phyloP scores from a whole-genome alignment of 306 rosid species.

The Herpetospermum pedunculosum region DNA sequence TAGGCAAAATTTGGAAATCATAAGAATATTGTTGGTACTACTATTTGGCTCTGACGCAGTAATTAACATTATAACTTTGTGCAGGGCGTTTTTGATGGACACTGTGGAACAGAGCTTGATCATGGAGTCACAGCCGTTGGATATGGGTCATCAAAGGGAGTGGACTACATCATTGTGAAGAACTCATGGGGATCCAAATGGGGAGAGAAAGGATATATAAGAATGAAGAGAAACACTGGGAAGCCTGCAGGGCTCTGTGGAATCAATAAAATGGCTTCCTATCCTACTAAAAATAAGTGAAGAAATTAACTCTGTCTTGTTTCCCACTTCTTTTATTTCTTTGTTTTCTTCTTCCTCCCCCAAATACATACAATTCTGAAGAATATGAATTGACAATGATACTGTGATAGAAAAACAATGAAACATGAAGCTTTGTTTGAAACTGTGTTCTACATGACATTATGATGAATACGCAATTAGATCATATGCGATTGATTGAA shows the following conservation, averaged over 20 bases:
- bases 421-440: not conserved
- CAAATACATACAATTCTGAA: not conserved
- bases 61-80: not conserved
- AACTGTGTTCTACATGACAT: not conserved
- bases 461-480: not conserved
- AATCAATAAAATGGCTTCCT: slow-evolving; percentile 59
- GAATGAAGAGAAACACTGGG: slow-evolving; percentile 46
- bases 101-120: slow-evolving; percentile 50
- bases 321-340: not conserved
- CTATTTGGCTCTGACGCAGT: not conserved
- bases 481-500: not conserved
- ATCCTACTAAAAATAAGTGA: slow-evolving; percentile 44
- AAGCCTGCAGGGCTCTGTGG: slow-evolving; percentile 53
- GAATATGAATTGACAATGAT: not conserved
- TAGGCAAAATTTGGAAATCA: slow-evolving; percentile 10
- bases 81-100: slow-evolving; percentile 58
- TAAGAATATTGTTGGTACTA: not conserved
- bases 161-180: slow-evolving; percentile 45
- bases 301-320: not conserved
- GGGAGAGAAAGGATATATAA: slow-evolving; percentile 61
- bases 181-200: slow-evolving; percentile 68
- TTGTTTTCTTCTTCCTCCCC: not conserved
- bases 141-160: slow-evolving; percentile 44
- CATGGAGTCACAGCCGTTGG: slow-evolving; percentile 77
- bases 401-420: not conserved